Base-by-base conservation (phyloP, 2,329 filamentous ascomycete species). In the Apiospora pterosperma region DNA sequence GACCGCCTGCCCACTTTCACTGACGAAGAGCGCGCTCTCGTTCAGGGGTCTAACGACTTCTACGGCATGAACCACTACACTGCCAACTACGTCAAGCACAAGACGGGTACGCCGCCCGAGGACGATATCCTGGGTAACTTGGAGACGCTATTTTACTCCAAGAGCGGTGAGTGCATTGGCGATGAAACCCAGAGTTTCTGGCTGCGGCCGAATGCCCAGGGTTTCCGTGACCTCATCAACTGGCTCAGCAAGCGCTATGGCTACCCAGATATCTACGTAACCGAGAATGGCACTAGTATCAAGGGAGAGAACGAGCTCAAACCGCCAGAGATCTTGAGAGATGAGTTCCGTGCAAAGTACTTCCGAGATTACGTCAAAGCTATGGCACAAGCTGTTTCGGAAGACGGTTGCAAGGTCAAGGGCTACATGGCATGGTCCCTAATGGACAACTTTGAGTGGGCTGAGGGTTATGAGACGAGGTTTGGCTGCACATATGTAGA, bases 21-120 rank as follows among this genome's bases (percentile, higher is more conserved):
- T 0, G 77, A 84, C 0, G 90, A 92, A 69, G 92, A 97, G 74
- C 77, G 82, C 28, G 86, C 86, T 2, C 82, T 96, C n/a, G 88
- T 97, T 58, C 84, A 90, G 73, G 92, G 91, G n/a, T 92, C 90
- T 75, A 96, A 96, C 77, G 93, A 96, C 81, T 96, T 96, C 79
- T 96, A 96, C 78, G 93, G 92, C 76, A 95, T 95, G 92, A 96
- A 97, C 82, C 91, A 93, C 83, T 97, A 97, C 82, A 94, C 92
- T 61, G 90, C 92, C 74, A 92, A 96, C 83, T 96, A 92, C 80
- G 89, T 96, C 80, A 89, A 88, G 76, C 89, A 94, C 79, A 87
- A 88, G 73, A 83, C 85, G 8, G 85, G 84, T 7, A 79, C 84
- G 59, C 79, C 91, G 0, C 82, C 85, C 1, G 80, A 81, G 4